Evolutionary conservation across 371 early-diverging fungal species (phyloP), one percentile per base, ranked within the genome.

Genomic region (Dinochytrium kinnereticum): DNA sequence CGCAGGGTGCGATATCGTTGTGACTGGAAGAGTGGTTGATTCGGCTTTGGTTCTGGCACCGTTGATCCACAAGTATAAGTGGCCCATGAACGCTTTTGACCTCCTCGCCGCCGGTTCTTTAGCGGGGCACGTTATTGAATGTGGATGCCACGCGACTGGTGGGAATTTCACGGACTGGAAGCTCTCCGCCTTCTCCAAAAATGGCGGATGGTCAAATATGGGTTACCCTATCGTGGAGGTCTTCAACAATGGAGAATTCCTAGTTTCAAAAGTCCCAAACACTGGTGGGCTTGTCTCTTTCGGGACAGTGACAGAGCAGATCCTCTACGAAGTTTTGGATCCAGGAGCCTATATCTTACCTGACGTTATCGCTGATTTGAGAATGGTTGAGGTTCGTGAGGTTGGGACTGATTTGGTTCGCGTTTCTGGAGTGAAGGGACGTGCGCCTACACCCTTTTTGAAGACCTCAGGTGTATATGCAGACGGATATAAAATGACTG

Each of bases 161-260:
- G 92, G 92, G 31, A 92, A 92, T 70, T 91, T 91, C 69, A 91
- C 92, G 0, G 92, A 91, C 68, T 92, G 91, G 91, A 78, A 81
- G n/a, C 77, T 87, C 24, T 84, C 84, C 21, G 90, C 90, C 19
- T 81, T 80, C 68, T 65, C 71, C 39, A 37, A 57, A 2, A 5
- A 53, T 40, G 75, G 75, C 15, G 75, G 75, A 26, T 75, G 70
- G 69, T 13, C 67, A 19, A 75, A 75, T 31, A 70, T 72, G 74
- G 92, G 92, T 5, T 92, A 90, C 76, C 92, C 91, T 13, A 87
- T 91, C 66, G 89, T 89, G 2, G 91, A 91, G 67, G 90, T 91
- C 53, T 73, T 80, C 40, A 36, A 53, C 38, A 84, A 84, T 55
- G 92, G 91, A 2, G 82, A 87, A 26, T 91, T 90, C 74, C 57